Evolutionary conservation across 2,329 filamentous ascomycete species (phyloP), one percentile per base, ranked within the genome.

Genomic region (Paraphoma sp.): DNA sequence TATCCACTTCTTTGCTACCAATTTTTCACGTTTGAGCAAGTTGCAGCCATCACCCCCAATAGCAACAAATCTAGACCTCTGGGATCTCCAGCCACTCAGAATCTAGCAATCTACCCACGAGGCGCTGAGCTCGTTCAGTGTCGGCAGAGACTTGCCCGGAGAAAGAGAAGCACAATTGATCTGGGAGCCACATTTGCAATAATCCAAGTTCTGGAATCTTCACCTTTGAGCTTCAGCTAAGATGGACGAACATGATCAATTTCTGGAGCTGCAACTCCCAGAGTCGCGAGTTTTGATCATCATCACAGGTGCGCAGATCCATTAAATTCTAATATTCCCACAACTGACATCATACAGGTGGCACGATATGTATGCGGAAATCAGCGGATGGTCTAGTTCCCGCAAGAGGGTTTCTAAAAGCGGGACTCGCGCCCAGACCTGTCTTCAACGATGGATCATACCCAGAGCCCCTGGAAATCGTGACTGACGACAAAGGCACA

Each of bases 361-460:
- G 90, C 44, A 93, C 90, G 6, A 97, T 97, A 69, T 97, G 92
- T 79, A 97, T 97, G 93, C 87, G 89, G 72, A 89, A 88, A 52
- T 92, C 92, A 9, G 84, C 86, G 8, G 86, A 92, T 64, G 93
- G 93, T 1, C 86, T 96, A 51, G 84, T 95, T 36, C 93, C 93
- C 6, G 81, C 81, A 14, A 67, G 75, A 67, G 89, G 90, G 3
- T 97, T 97, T 73, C 82, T 96, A 44, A 86, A 95, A 68, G 87
- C 87, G 64, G 92, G 92, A 68, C 89, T 97, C 82, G 89, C 90
- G 4, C 90, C 90, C 8, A 84, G 91, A 31, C 91, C 91, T 2
- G 90, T 89, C 1, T 97, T 97, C 81, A 96, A 97, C 74, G 93
- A 97, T 76, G 82, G 84, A 54, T 88, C 87, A 1, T 80, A 82